Evolutionary conservation across 768 basidiomycete species (phyloP).

Genomic region (Mrakia hoshinonis): DNA sequence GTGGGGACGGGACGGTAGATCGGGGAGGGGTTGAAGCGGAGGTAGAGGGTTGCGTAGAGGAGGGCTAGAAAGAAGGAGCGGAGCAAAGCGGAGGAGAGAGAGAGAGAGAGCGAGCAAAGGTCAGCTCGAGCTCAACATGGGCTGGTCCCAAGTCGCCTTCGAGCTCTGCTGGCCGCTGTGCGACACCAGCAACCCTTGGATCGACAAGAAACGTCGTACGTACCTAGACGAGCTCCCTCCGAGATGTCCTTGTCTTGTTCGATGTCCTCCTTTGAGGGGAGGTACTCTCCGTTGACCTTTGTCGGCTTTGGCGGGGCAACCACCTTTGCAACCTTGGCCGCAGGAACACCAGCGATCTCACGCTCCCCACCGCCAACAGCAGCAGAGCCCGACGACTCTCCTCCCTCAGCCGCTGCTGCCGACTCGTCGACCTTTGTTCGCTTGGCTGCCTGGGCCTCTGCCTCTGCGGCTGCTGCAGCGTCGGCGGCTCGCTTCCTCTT

Average conservation of each 20-base stretch:
- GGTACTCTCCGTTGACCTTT: constrained; percentile 6
- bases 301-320: background rate
- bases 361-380: background rate
- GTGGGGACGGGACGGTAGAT: constrained; percentile 9
- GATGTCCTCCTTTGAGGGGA: constrained; percentile 19
- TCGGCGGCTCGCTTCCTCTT: constrained; percentile 19
- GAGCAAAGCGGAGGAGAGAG: background rate
- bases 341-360: background rate
- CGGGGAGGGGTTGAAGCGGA: constrained; percentile 23
- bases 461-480: background rate
- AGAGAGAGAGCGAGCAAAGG: background rate
- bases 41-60: constrained; percentile 22
- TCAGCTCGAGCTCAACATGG: background rate
- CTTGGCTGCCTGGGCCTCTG: constrained; percentile 3
- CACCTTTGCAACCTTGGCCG: background rate
- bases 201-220: background rate
- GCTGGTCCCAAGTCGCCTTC: background rate
- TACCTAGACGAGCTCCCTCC: constrained; percentile 20
- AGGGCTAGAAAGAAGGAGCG: background rate
- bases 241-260: constrained; percentile 7
- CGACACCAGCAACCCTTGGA: background rate
- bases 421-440: background rate
- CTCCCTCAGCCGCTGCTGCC: background rate
- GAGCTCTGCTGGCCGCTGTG: background rate
- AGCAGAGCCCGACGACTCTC: background rate